Conservation (phyloP, 2,329 filamentous ascomycete genomes). For the Stagonosporopsis vannaccii region DNA sequence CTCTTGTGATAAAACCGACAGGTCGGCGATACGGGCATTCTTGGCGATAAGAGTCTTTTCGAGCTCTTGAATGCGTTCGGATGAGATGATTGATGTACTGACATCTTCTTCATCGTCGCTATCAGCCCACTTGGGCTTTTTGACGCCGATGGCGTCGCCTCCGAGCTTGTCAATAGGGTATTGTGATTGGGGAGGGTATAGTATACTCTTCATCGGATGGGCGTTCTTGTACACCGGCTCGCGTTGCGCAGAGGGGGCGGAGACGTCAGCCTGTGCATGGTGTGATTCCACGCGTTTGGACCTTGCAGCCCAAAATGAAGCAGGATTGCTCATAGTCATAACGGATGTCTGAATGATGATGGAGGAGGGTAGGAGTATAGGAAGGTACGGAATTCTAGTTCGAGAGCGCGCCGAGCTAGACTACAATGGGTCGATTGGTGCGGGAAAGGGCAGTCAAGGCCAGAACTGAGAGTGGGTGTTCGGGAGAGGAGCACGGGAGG, state of each 20-base stretch:
- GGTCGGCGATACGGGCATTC: conserved; percentile 9
- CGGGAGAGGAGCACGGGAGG: background rate
- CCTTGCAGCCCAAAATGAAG: conserved; percentile 12
- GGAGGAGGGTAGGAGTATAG: background rate
- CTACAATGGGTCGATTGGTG: background rate
- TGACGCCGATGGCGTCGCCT: conserved; percentile 13
- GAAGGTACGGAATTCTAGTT: background rate
- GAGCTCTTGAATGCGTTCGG: conserved; percentile 15
- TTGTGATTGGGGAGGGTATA: too few species aligned
- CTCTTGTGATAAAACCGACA: background rate
- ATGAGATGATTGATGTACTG: conserved; percentile 8
- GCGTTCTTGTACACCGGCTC: background rate
- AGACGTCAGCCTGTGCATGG: background rate
- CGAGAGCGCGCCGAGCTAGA: background rate
- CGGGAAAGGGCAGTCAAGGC: background rate
- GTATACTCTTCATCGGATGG: background rate
- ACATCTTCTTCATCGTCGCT: conserved; percentile 30
- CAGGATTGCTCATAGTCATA: background rate
- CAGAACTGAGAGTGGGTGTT: background rate
- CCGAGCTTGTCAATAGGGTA: background rate
- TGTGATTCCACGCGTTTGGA: conserved; percentile 1
- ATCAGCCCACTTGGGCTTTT: conserved; percentile 27
- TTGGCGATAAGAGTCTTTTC: conserved; percentile 18
- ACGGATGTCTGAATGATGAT: background rate
- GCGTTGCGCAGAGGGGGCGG: background rate